phyloP scores from a whole-genome alignment of 768 basidiomycete species.

The Kwoniella europaea region DNA sequence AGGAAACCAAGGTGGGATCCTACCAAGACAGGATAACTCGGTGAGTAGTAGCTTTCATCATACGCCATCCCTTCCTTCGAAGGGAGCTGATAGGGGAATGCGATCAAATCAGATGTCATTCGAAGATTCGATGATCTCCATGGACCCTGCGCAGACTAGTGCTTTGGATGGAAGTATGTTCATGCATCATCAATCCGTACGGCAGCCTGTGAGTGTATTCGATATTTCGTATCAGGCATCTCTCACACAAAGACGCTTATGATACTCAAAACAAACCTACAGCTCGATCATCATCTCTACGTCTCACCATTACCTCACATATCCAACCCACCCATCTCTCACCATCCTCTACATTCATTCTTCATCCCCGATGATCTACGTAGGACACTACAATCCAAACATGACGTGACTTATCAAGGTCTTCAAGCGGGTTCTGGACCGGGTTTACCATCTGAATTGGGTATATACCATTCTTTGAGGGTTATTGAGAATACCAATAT shows the following conservation, averaged over 20 bases:
- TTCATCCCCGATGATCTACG: slow-evolving; percentile 78
- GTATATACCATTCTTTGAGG: slow-evolving; percentile 85
- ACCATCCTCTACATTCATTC: slow-evolving; percentile 62
- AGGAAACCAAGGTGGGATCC: slow-evolving; percentile 16
- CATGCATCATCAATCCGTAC: slow-evolving; percentile 52
- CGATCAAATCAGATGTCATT: slow-evolving; percentile 7
- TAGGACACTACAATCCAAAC: slow-evolving; percentile 54
- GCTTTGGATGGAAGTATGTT: slow-evolving; percentile 48
- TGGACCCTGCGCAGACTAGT: slow-evolving; percentile 29
- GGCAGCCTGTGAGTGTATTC: slow-evolving; percentile 68
- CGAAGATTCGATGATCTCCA: slow-evolving; percentile 23
- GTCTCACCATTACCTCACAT: slow-evolving; percentile 68
- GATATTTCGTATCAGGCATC: slow-evolving; percentile 21
- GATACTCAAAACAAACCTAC: slow-evolving; percentile 13
- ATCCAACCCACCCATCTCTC: slow-evolving; percentile 62
- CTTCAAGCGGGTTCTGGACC: slow-evolving; percentile 37
- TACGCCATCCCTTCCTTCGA: neutral
- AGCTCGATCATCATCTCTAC: slow-evolving; percentile 95
- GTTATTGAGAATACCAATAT: slow-evolving; percentile 67
- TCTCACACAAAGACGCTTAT: slow-evolving; percentile 17
- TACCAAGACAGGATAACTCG: slow-evolving; percentile 22
- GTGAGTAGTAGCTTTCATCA: slow-evolving; percentile 7
- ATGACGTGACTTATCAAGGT: slow-evolving; percentile 52
- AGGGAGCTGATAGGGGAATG: too few relatives aligned
- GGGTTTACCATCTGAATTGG: slow-evolving; percentile 80